Evolutionary conservation across 768 basidiomycete genomes (phyloP).

Genomic region (Boletales sp.): DNA sequence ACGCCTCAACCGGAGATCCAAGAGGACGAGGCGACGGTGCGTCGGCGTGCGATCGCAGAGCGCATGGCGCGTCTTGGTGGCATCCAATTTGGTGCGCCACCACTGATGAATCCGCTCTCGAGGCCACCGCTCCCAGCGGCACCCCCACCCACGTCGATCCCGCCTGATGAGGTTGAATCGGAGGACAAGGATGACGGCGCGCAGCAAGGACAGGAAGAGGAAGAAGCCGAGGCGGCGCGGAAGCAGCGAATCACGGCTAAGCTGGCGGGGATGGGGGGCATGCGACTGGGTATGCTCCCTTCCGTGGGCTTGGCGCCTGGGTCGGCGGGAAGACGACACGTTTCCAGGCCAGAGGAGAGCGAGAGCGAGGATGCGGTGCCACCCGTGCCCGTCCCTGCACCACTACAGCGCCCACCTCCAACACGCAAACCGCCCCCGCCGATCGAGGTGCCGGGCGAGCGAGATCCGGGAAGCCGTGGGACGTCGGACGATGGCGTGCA

Average conservation of each 20-base stretch:
- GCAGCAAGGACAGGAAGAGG: constrained; percentile 25
- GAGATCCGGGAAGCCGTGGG: constrained; percentile 22
- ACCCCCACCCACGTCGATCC: constrained; percentile 35
- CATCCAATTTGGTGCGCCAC: constrained; percentile 74
- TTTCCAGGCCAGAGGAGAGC: constrained; percentile 24
- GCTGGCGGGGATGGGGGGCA: constrained; percentile 53
- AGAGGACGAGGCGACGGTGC: constrained; percentile 48
- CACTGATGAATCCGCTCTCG: constrained; percentile 34
- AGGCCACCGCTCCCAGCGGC: constrained; percentile 37
- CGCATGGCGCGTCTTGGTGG: constrained; percentile 94
- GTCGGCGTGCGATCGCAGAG: constrained; percentile 78
- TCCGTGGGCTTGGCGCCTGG: constrained; percentile 14
- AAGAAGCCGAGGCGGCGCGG: constrained; percentile 59
- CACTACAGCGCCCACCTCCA: constrained; percentile 28
- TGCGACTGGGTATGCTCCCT: constrained; percentile 56
- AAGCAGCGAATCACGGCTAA: constrained; percentile 52
- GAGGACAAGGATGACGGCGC: constrained; percentile 15
- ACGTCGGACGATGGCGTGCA: constrained; percentile 59
- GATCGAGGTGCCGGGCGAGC: constrained; percentile 2
- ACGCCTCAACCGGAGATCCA: constrained; percentile 15
- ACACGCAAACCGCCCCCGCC: constrained; percentile 32
- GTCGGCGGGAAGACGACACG: constrained; percentile 12
- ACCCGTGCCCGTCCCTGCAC: constrained; percentile 32
- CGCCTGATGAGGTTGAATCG: constrained; percentile 21
- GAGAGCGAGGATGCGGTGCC: constrained; percentile 24